These are phyloP conservation scores for Colletotrichum trifolii DNA, from an alignment of 2,329 filamentous ascomycete species.

Conservation along the genomic window DNA sequence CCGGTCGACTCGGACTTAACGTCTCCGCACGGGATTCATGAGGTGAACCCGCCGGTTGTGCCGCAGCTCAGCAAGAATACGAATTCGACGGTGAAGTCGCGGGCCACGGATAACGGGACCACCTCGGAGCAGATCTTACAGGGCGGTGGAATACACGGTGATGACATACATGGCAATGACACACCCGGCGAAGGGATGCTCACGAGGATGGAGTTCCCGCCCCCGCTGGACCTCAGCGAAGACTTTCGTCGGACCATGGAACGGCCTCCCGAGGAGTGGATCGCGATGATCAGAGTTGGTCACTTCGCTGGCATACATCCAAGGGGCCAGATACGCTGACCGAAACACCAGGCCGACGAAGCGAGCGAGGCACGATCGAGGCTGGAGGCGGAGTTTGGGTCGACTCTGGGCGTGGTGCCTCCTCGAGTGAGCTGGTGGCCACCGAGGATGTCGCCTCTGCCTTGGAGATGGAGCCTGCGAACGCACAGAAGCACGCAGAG, in stretches of 20 bases:
- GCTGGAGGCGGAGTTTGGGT: too few relatives aligned
- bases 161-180: too few relatives aligned
- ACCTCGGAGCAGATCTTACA: too few relatives aligned
- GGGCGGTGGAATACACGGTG: too few relatives aligned
- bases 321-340: conserved; percentile 61
- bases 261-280: not conserved
- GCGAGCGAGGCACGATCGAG: too few relatives aligned
- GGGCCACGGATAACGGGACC: not conserved
- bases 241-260: conserved; percentile 3
- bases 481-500: too few relatives aligned
- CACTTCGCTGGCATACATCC: conserved; percentile 84
- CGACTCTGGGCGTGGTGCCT: too few relatives aligned
- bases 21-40: not conserved
- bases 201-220: conserved; percentile 5
- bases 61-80: conserved; percentile 2
- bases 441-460: too few relatives aligned
- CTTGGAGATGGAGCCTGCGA: too few relatives aligned
- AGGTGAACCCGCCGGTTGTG: not conserved
- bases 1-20: conserved; percentile 3
- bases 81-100: not conserved
- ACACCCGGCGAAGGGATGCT: not conserved
- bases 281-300: not conserved
- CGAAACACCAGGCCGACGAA: too few relatives aligned
- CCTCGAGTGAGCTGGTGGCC: too few relatives aligned
- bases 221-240: not conserved